Evolutionary conservation across 768 basidiomycete genomes (phyloP).

Genomic region (Amanita pallidorosea): DNA sequence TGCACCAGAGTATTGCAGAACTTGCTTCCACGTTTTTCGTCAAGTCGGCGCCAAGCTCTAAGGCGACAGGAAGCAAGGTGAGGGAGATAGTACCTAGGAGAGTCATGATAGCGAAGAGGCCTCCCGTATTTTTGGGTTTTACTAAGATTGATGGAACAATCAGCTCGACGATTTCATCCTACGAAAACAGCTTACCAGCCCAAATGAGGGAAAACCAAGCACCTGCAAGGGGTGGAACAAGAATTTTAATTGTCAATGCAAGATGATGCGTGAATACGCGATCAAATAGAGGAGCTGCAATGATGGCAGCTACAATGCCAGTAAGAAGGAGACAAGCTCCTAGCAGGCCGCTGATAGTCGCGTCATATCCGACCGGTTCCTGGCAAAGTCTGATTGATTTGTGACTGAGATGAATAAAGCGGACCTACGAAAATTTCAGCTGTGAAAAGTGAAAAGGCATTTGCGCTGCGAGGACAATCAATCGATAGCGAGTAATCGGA

Average conservation of each 20-base stretch:
- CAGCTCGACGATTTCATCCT: too few relatives aligned
- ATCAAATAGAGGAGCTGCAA: constrained; percentile 70
- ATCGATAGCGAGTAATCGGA: not conserved
- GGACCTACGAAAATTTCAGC: constrained; percentile 53
- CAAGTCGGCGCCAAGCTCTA: constrained; percentile 74
- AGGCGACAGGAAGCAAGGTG: constrained; percentile 61
- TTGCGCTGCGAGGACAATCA: constrained; percentile 28
- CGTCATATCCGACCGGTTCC: constrained; percentile 66
- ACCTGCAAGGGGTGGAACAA: constrained; percentile 50
- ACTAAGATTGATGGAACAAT: constrained; percentile 31
- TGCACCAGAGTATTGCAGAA: constrained; percentile 67
- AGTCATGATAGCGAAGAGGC: constrained; percentile 55
- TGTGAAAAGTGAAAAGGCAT: constrained; percentile 55
- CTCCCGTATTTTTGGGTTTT: constrained; percentile 45
- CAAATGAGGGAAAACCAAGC: constrained; percentile 75
- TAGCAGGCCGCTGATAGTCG: constrained; percentile 56
- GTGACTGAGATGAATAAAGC: not conserved
- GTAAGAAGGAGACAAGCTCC: constrained; percentile 57
- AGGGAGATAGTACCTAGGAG: constrained; percentile 58
- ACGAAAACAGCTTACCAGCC: constrained; percentile 42
- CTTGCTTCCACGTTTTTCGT: constrained; percentile 74
- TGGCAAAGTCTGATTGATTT: constrained; percentile 14
- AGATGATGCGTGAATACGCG: constrained; percentile 69
- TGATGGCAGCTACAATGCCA: constrained; percentile 58
- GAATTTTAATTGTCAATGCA: constrained; percentile 43